These are phyloP conservation scores for Colletotrichum sp. DNA, from an alignment of 2,329 filamentous ascomycete species.

Conservation along the genomic window DNA sequence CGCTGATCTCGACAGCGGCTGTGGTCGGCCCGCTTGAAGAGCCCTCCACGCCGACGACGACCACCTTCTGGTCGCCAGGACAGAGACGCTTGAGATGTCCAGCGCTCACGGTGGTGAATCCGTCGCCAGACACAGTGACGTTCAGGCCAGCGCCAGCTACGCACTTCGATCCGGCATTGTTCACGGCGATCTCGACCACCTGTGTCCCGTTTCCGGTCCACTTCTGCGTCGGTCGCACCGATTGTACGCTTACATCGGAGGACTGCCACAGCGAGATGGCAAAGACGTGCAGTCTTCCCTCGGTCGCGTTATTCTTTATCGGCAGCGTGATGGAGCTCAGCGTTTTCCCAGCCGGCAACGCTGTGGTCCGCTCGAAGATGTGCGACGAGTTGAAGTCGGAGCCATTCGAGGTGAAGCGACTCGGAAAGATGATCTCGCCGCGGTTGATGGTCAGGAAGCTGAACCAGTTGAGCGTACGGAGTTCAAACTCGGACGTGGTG, in stretches of 20 bases:
- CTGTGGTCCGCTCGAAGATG: conserved; percentile 48
- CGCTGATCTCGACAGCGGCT: conserved; percentile 25
- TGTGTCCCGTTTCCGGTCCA: conserved; percentile 39
- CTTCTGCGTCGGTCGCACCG: conserved; percentile 48
- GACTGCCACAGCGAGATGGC: conserved; percentile 39
- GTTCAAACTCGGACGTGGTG: conserved; percentile 41
- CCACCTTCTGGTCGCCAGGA: conserved; percentile 47
- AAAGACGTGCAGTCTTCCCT: conserved; percentile 46
- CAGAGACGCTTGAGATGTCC: conserved; percentile 43
- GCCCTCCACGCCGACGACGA: conserved; percentile 40
- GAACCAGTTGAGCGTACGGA: conserved; percentile 49
- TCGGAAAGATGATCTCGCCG: conserved; percentile 50
- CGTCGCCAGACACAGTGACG: conserved; percentile 33
- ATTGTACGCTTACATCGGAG: conserved; percentile 36
- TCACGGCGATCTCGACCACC: conserved; percentile 44
- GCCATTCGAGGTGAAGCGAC: conserved; percentile 41
- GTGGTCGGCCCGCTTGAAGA: conserved; percentile 25
- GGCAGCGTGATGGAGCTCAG: conserved; percentile 46
- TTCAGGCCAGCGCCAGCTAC: conserved; percentile 31
- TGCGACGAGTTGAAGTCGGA: conserved; percentile 47
- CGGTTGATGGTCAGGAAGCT: conserved; percentile 48
- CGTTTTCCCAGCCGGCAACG: conserved; percentile 40
- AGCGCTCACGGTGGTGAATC: conserved; percentile 48
- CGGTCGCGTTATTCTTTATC: conserved; percentile 35
- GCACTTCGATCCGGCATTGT: conserved; percentile 41